Conservation (phyloP, 2,329 filamentous ascomycete species). For the Trichoderma polysporum region DNA sequence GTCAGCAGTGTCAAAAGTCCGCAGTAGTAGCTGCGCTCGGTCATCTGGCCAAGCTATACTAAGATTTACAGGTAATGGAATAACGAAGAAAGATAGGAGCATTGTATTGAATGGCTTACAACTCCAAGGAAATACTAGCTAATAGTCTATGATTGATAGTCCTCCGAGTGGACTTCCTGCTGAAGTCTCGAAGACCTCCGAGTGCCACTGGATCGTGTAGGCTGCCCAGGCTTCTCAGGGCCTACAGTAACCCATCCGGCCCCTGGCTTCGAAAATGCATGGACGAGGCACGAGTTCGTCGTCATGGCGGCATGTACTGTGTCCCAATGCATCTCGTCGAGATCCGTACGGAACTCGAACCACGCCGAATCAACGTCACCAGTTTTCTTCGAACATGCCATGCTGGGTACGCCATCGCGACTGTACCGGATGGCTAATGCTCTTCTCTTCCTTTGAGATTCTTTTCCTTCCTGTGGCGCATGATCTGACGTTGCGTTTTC, state of each 20-base stretch:
- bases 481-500: neutral
- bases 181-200: neutral
- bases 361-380: neutral
- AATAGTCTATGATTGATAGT: neutral
- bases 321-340: neutral
- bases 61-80: neutral
- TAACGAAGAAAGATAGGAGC: neutral
- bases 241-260: neutral
- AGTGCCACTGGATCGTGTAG: neutral
- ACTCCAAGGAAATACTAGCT: neutral
- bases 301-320: neutral
- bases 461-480: neutral
- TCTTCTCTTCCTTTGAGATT: neutral
- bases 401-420: conserved; percentile 3
- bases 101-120: neutral
- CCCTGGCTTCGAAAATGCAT: neutral
- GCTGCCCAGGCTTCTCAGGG: neutral
- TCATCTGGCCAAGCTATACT: neutral
- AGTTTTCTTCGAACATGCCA: neutral
- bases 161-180: neutral
- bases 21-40: neutral
- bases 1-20: neutral
- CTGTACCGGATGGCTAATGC: conserved; percentile 7
- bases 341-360: neutral
- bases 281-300: conserved; percentile 3